Conservation (phyloP, 257 asterid species). For the Solanum corneliomulleri region DNA sequence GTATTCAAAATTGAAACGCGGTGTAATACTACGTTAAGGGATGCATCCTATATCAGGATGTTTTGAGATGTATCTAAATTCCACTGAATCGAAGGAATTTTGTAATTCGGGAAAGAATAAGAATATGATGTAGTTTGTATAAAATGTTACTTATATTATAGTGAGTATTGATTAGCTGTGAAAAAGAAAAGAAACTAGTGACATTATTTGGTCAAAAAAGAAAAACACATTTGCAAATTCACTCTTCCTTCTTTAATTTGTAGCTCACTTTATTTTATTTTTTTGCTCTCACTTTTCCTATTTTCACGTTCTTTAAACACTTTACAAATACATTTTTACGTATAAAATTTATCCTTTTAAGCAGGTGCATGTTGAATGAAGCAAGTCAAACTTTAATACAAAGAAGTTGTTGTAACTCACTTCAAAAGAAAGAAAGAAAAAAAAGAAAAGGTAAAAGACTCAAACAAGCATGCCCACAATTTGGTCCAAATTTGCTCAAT, state of each 20-base stretch:
- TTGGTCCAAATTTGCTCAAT: not conserved
- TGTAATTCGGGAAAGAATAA: no score
- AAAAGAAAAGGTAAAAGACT: not conserved
- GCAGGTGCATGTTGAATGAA: constrained; percentile 11
- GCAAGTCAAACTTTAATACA: constrained; percentile 29
- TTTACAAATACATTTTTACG: not conserved
- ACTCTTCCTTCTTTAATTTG: not conserved
- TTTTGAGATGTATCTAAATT: no score
- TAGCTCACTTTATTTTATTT: constrained; percentile 3
- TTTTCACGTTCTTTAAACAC: constrained; percentile 4
- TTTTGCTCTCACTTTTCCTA: not conserved
- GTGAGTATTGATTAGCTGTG: not conserved
- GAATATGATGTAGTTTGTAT: no score
- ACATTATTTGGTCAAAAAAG: not conserved
- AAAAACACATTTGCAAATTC: not conserved
- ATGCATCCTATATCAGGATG: no score
- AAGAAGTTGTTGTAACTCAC: not conserved
- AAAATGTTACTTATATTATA: no score
- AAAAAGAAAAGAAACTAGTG: not conserved
- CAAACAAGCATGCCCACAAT: constrained; percentile 18
- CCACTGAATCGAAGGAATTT: no score
- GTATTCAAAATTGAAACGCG: no score
- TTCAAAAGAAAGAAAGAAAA: not conserved
- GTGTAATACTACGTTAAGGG: no score
- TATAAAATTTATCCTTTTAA: not conserved